A percentile compares a stretch with the other conserved stretches of the same genome.
These are phyloP conservation scores for Candida gorgasii DNA, from an alignment of 805 yeast genomes.

Conservation along the genomic window DNA sequence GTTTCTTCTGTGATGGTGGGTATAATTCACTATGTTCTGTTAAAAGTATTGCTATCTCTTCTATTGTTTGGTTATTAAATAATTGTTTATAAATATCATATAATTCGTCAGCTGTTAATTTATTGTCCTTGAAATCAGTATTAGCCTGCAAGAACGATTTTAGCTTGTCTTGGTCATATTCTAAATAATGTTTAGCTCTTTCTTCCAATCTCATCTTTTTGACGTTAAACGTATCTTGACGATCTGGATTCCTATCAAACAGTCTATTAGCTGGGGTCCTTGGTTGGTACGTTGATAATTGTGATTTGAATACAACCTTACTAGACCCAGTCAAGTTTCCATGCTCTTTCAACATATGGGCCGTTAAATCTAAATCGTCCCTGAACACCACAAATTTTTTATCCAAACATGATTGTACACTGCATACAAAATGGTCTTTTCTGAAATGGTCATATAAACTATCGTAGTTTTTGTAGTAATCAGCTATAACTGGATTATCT, in stretches of 20 bases:
- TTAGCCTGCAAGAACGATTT: slow-evolving; percentile 52
- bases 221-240: slow-evolving; percentile 44
- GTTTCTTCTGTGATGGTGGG: slow-evolving; percentile 33
- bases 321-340: slow-evolving; percentile 54
- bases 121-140: slow-evolving; percentile 45
- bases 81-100: slow-evolving; percentile 41
- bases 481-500: slow-evolving; percentile 54
- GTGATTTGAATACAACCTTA: slow-evolving; percentile 53
- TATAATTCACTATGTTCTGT: slow-evolving; percentile 62
- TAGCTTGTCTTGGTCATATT: slow-evolving; percentile 50
- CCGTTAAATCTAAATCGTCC: slow-evolving; percentile 80
- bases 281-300: slow-evolving; percentile 57
- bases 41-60: slow-evolving; percentile 58
- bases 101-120: slow-evolving; percentile 50
- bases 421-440: slow-evolving; percentile 73
- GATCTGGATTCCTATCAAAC: slow-evolving; percentile 21
- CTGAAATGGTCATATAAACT: slow-evolving; percentile 74
- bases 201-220: slow-evolving; percentile 72
- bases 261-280: slow-evolving; percentile 11
- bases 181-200: slow-evolving; percentile 77
- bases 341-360: slow-evolving; percentile 86
- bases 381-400: slow-evolving; percentile 89
- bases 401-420: slow-evolving; percentile 75
- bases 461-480: slow-evolving; percentile 75
- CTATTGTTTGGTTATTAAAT: slow-evolving; percentile 24